phyloP scores from a whole-genome alignment of 495 filamentous ascomycete species.

The Penicillium egyptiacum region DNA sequence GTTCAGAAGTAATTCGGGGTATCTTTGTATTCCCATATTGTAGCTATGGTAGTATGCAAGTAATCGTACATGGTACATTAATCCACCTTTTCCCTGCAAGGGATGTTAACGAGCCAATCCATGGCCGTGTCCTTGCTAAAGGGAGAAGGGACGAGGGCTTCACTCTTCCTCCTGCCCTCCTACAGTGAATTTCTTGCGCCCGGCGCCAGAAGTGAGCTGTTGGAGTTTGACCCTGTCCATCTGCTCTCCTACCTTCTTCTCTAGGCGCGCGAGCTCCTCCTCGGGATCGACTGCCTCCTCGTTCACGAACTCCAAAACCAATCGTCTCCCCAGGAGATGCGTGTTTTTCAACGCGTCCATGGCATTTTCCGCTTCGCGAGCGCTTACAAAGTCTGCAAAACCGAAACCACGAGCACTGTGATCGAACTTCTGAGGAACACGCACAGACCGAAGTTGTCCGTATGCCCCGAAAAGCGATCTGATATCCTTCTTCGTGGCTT shows the following conservation, averaged over 20 bases:
- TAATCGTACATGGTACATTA: conserved; percentile 33
- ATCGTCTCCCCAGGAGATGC: conserved; percentile 82
- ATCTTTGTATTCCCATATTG: conserved; percentile 26
- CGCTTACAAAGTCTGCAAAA: conserved; percentile 93
- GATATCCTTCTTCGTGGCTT: conserved; percentile 89
- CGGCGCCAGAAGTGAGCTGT: conserved; percentile 69
- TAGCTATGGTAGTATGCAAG: conserved; percentile 24
- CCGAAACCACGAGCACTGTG: conserved; percentile 85
- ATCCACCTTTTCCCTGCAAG: conserved; percentile 38
- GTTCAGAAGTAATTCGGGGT: conserved; percentile 28
- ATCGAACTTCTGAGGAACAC: conserved; percentile 93
- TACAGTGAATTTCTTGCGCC: conserved; percentile 86
- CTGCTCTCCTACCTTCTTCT: conserved; percentile 87
- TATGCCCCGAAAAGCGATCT: conserved; percentile 81
- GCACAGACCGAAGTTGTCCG: conserved; percentile 86
- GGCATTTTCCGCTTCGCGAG: conserved; percentile 89
- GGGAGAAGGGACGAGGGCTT: conserved; percentile 41
- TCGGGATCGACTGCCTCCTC: conserved; percentile 86
- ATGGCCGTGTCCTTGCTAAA: conserved; percentile 30
- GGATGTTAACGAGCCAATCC: conserved; percentile 30
- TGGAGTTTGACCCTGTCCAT: conserved; percentile 84
- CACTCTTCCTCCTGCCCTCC: conserved; percentile 68
- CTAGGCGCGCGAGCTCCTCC: conserved; percentile 93
- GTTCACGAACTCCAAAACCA: conserved; percentile 88
- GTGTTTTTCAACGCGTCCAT: conserved; percentile 88